Percentiles rank a stretch among this genome's conserved stretches.
These are phyloP conservation scores for Fraxinus velutina DNA, from an alignment of 305 asterid species.

Conservation along the genomic window DNA sequence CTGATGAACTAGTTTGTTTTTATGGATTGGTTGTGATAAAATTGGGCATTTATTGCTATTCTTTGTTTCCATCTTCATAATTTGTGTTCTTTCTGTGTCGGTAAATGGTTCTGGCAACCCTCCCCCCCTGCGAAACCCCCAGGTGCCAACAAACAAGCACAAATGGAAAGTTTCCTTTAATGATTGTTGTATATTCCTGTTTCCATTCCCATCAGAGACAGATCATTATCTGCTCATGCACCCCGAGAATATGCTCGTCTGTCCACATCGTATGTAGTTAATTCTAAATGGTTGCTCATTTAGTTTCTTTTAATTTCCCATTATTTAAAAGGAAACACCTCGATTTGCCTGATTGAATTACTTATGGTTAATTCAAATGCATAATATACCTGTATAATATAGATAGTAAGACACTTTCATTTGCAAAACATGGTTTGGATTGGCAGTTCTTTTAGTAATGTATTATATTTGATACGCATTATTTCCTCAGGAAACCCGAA, in stretches of 20 bases:
- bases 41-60: background rate
- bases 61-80: background rate
- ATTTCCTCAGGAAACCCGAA: constrained; percentile 58
- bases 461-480: constrained; percentile 13
- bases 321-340: background rate
- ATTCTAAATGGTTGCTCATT: background rate
- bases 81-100: background rate
- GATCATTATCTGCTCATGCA: background rate
- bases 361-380: background rate
- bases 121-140: background rate
- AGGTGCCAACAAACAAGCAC: background rate
- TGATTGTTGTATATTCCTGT: background rate
- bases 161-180: background rate
- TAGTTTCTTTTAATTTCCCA: background rate
- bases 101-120: background rate
- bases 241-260: background rate
- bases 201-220: background rate
- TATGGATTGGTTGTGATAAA: background rate
- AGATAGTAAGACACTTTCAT: background rate
- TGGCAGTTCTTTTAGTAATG: constrained; percentile 5
- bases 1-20: background rate
- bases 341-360: background rate
- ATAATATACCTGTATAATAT: background rate
- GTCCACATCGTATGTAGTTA: background rate
- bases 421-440: constrained; percentile 5